Conservation (phyloP, 768 basidiomycete genomes). For the Kwoniella europaea region DNA sequence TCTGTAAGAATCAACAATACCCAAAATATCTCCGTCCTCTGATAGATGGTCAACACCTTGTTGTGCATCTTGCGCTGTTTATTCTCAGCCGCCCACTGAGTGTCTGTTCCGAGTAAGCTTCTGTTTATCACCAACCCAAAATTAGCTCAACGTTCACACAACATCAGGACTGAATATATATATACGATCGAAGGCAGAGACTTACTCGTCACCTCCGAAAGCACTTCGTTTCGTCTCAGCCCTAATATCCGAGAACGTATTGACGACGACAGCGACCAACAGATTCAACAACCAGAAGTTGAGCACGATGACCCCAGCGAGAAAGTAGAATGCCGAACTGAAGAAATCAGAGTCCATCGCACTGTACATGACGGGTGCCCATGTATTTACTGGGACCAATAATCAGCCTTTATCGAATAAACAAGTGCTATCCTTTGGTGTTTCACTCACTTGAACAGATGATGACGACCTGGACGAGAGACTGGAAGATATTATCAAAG, state of each 20-base stretch:
- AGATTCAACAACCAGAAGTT: constrained; percentile 88
- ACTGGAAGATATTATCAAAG: constrained; percentile 85
- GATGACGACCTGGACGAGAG: constrained; percentile 81
- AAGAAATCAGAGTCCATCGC: constrained; percentile 91
- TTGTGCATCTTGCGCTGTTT: constrained; percentile 29
- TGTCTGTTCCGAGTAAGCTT: constrained; percentile 36
- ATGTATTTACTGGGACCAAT: constrained; percentile 53
- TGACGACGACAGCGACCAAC: constrained; percentile 93
- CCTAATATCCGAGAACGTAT: constrained; percentile 86
- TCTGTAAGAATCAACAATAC: constrained; percentile 39
- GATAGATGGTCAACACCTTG: constrained; percentile 35
- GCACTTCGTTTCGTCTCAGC: constrained; percentile 86
- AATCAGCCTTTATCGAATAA: background rate
- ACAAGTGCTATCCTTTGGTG: too few relatives aligned
- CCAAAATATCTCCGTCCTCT: constrained; percentile 52
- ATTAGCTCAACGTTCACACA: background rate
- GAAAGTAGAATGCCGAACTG: constrained; percentile 84
- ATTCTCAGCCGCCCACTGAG: constrained; percentile 38
- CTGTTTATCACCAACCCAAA: constrained; percentile 3
- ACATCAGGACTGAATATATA: background rate
- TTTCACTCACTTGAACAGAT: constrained; percentile 73
- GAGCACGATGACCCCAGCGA: constrained; percentile 78
- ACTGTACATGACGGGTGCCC: constrained; percentile 73
- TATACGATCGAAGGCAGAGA: background rate
- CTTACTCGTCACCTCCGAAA: constrained; percentile 72